Evolutionary conservation across 179 eudicot genomes (phyloP).

Genomic region (Silene vulgaris): DNA sequence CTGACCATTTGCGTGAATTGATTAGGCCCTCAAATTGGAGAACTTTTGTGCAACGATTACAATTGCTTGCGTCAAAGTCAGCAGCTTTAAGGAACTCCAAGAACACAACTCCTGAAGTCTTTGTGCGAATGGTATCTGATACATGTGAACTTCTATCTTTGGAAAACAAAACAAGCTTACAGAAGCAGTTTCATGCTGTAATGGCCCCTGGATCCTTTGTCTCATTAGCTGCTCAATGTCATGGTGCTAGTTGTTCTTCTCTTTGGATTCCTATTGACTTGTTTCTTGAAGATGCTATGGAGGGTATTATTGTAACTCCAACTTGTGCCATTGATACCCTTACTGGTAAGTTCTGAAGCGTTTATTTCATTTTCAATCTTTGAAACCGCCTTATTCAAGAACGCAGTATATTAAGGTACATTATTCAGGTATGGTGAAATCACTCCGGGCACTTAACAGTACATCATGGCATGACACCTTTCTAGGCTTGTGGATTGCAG

Average conservation of each 20-base stretch:
- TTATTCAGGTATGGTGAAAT: constrained; percentile 58
- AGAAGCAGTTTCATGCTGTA: constrained; percentile 48
- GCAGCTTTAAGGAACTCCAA: constrained; percentile 58
- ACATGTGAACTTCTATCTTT: constrained; percentile 35
- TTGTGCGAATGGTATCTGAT: constrained; percentile 50
- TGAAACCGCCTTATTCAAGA: neutral
- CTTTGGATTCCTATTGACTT: constrained; percentile 92
- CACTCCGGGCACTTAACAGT: constrained; percentile 71
- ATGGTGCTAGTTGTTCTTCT: constrained; percentile 60
- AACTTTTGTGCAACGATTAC: constrained; percentile 49
- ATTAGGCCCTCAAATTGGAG: constrained; percentile 73
- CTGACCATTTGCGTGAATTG: constrained; percentile 21
- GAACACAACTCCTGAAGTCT: constrained; percentile 43
- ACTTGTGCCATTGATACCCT: constrained; percentile 75
- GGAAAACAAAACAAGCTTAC: constrained; percentile 40
- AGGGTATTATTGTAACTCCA: constrained; percentile 57
- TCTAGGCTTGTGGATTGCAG: constrained; percentile 86
- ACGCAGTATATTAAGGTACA: neutral
- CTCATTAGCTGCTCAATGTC: constrained; percentile 53
- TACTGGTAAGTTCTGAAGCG: constrained; percentile 44
- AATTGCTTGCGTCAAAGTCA: constrained; percentile 60
- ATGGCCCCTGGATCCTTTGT: constrained; percentile 51
- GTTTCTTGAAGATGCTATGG: constrained; percentile 87
- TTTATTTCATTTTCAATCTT: constrained; percentile 1
- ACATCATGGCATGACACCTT: constrained; percentile 85